A percentile compares a stretch with the other conserved stretches of the same genome.
Conservation (phyloP, 257 asterid species). For the Salvia miltiorrhiza region DNA sequence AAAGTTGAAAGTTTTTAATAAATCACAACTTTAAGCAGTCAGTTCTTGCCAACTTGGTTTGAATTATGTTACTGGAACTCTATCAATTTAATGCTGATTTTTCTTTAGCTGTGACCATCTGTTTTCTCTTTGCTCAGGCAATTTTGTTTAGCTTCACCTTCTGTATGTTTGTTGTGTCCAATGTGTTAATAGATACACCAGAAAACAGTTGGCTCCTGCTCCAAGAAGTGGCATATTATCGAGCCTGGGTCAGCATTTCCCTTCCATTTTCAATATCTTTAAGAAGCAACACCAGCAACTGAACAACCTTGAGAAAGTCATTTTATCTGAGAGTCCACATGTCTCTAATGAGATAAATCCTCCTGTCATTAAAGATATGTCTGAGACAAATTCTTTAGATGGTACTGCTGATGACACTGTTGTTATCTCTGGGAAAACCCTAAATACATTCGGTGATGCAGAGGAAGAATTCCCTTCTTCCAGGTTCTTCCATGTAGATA, state of each 20-base stretch:
- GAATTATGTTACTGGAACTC: not conserved
- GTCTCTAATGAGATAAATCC: slow-evolving; percentile 32
- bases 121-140: not conserved
- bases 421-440: slow-evolving; percentile 27
- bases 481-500: slow-evolving; percentile 42
- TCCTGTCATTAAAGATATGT: slow-evolving; percentile 28
- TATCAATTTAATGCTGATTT: slow-evolving; percentile 4
- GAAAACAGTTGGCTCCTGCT: slow-evolving; percentile 46
- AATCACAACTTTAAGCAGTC: slow-evolving; percentile 3
- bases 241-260: slow-evolving; percentile 72
- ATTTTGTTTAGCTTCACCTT: slow-evolving; percentile 12
- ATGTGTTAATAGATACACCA: slow-evolving; percentile 39
- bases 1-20: not conserved
- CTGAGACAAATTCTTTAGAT: slow-evolving; percentile 25
- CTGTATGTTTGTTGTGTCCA: slow-evolving; percentile 15
- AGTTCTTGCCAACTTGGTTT: slow-evolving; percentile 3
- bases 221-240: slow-evolving; percentile 62
- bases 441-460: slow-evolving; percentile 21
- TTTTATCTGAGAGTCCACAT: slow-evolving; percentile 24
- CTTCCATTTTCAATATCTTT: slow-evolving; percentile 71
- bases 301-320: slow-evolving; percentile 29
- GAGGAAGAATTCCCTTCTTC: slow-evolving; percentile 39
- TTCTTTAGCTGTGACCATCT: not conserved
- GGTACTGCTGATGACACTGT: slow-evolving; percentile 36
- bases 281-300: slow-evolving; percentile 56